phyloP scores from a whole-genome alignment of 805 yeast species.

The Yarrowia keelungensis region DNA sequence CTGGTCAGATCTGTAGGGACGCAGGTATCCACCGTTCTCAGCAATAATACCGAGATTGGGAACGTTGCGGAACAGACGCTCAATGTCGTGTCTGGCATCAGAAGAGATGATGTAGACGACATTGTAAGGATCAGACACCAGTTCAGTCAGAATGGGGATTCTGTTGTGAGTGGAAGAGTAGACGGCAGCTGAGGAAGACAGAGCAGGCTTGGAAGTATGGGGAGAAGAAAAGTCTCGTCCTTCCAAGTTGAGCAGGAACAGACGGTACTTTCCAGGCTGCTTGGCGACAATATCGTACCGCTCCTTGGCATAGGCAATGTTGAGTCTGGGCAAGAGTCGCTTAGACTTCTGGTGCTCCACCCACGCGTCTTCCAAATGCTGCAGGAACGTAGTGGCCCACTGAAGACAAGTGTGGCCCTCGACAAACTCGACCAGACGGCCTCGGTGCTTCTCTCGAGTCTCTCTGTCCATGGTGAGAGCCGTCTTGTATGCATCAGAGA shows the following conservation, averaged over 20 bases:
- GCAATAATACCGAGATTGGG: slow-evolving; percentile 83
- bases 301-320: slow-evolving; percentile 48
- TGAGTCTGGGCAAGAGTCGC: slow-evolving; percentile 46
- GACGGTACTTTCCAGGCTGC: slow-evolving; percentile 50
- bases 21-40: slow-evolving; percentile 86
- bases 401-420: slow-evolving; percentile 69
- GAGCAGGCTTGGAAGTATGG: slow-evolving; percentile 13
- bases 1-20: slow-evolving; percentile 44
- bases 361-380: slow-evolving; percentile 62
- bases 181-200: slow-evolving; percentile 44
- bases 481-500: slow-evolving; percentile 65
- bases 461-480: slow-evolving; percentile 69
- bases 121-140: slow-evolving; percentile 64
- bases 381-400: slow-evolving; percentile 72
- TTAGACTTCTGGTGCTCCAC: slow-evolving; percentile 56
- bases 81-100: slow-evolving; percentile 67
- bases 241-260: slow-evolving; percentile 63
- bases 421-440: slow-evolving; percentile 63
- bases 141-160: slow-evolving; percentile 62
- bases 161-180: slow-evolving; percentile 67
- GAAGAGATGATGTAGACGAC: slow-evolving; percentile 75
- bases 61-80: slow-evolving; percentile 69
- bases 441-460: slow-evolving; percentile 72
- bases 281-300: slow-evolving; percentile 48
- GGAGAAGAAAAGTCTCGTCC: slow-evolving; percentile 44